phyloP scores from a whole-genome alignment of 306 rosid genomes.

The Quercus bicolor region DNA sequence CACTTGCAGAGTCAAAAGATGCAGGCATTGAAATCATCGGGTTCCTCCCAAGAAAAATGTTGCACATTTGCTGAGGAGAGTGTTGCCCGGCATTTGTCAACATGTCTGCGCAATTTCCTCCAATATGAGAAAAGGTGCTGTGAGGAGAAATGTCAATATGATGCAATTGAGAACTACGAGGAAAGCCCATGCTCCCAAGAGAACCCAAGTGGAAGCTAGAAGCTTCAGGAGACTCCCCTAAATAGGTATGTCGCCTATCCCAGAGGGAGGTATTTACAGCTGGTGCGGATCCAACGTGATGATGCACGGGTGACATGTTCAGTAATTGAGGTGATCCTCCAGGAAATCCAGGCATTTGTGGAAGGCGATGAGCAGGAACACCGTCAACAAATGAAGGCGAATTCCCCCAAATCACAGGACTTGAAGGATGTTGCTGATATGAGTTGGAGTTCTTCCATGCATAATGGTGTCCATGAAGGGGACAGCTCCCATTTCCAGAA shows the following conservation, averaged over 20 bases:
- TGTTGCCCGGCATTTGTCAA: slow-evolving; percentile 45
- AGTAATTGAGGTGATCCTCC: slow-evolving; percentile 54
- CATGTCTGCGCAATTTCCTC: slow-evolving; percentile 59
- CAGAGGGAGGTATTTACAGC: slow-evolving; percentile 68
- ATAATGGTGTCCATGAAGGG: slow-evolving; percentile 54
- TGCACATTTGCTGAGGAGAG: slow-evolving; percentile 58
- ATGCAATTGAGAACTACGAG: slow-evolving; percentile 62
- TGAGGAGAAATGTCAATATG: slow-evolving; percentile 46
- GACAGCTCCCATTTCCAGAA: slow-evolving; percentile 54
- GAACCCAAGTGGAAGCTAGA: slow-evolving; percentile 66
- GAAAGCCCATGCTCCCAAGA: slow-evolving; percentile 62
- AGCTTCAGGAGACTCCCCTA: slow-evolving; percentile 67
- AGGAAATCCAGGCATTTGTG: slow-evolving; percentile 61
- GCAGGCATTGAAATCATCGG: slow-evolving; percentile 55
- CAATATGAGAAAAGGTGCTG: slow-evolving; percentile 60
- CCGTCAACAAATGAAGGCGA: slow-evolving; percentile 62
- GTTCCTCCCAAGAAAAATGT: slow-evolving; percentile 66
- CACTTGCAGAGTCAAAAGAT: slow-evolving; percentile 61
- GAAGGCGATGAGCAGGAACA: slow-evolving; percentile 46
- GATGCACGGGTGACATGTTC: slow-evolving; percentile 50
- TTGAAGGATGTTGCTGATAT: slow-evolving; percentile 66
- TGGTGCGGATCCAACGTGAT: slow-evolving; percentile 83
- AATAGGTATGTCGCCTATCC: slow-evolving; percentile 61
- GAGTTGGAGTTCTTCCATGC: slow-evolving; percentile 58
- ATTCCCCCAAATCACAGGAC: slow-evolving; percentile 56